Conservation (phyloP, 2,329 filamentous ascomycete species). For the Claviceps africana region DNA sequence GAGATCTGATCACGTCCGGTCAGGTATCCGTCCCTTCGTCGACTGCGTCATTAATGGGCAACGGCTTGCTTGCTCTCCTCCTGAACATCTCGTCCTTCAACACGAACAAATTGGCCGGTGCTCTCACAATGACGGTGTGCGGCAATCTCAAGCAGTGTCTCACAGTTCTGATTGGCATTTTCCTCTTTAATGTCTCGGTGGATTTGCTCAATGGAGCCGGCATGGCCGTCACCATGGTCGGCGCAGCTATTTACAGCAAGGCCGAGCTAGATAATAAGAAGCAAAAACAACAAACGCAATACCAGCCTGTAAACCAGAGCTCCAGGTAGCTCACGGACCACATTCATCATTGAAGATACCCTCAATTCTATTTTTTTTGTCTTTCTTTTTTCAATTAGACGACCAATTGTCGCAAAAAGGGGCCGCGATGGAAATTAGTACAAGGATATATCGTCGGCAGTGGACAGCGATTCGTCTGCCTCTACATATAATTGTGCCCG, state of each 20-base stretch:
- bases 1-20: conserved; percentile 20
- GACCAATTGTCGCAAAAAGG: conserved; percentile 2
- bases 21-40: conserved; percentile 22
- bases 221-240: conserved; percentile 39
- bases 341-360: conserved; percentile 7
- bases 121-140: conserved; percentile 45
- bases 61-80: conserved; percentile 39
- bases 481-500: neutral
- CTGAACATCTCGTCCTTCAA: conserved; percentile 44
- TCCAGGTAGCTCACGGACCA: conserved; percentile 9
- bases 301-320: conserved; percentile 24
- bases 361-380: conserved; percentile 4
- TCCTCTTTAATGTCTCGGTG: conserved; percentile 36
- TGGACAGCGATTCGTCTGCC: neutral
- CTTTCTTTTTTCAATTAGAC: neutral
- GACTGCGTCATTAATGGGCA: conserved; percentile 31
- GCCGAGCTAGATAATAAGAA: conserved; percentile 38
- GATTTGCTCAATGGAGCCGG: conserved; percentile 40
- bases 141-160: conserved; percentile 45
- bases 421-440: too few relatives aligned
- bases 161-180: conserved; percentile 39
- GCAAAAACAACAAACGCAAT: conserved; percentile 17
- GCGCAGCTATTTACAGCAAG: conserved; percentile 43
- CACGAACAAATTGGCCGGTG: conserved; percentile 43
- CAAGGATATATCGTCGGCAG: neutral